phyloP scores from a whole-genome alignment of 306 rosid genomes.

The Prunus mume region DNA sequence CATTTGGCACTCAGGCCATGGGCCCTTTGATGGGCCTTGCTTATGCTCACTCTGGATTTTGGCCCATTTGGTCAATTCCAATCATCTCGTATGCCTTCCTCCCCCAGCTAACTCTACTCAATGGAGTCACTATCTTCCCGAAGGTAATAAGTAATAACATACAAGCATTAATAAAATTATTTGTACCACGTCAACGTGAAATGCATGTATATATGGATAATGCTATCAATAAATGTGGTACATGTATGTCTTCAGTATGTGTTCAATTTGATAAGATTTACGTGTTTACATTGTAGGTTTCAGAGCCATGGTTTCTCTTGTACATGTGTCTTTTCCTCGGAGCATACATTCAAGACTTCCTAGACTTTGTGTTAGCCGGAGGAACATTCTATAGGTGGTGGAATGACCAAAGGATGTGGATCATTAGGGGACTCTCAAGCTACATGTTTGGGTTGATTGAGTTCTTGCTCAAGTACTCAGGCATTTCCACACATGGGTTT shows the following conservation, averaged over 20 bases:
- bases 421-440: slow-evolving; percentile 31
- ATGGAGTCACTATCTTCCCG: slow-evolving; percentile 38
- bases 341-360: slow-evolving; percentile 31
- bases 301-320: slow-evolving; percentile 27
- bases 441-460: slow-evolving; percentile 26
- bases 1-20: slow-evolving; percentile 14
- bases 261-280: background rate
- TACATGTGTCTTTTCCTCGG: slow-evolving; percentile 32
- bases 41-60: slow-evolving; percentile 24
- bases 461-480: slow-evolving; percentile 15
- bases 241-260: no score
- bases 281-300: slow-evolving; percentile 11
- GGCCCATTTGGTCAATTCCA: slow-evolving; percentile 38
- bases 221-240: no score
- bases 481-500: slow-evolving; percentile 27
- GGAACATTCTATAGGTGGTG: slow-evolving; percentile 37
- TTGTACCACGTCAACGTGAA: no score
- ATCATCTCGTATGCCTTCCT: slow-evolving; percentile 32
- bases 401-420: slow-evolving; percentile 52
- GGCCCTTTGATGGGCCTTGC: slow-evolving; percentile 33
- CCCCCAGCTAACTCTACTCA: slow-evolving; percentile 38
- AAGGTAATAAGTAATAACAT: slow-evolving; percentile 22
- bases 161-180: background rate
- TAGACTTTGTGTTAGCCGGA: slow-evolving; percentile 33
- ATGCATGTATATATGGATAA: no score